Percentiles rank a stretch among this genome's conserved stretches.
phyloP scores from a whole-genome alignment of 202 grass and related monocot species.

The Saccharum hybrid region DNA sequence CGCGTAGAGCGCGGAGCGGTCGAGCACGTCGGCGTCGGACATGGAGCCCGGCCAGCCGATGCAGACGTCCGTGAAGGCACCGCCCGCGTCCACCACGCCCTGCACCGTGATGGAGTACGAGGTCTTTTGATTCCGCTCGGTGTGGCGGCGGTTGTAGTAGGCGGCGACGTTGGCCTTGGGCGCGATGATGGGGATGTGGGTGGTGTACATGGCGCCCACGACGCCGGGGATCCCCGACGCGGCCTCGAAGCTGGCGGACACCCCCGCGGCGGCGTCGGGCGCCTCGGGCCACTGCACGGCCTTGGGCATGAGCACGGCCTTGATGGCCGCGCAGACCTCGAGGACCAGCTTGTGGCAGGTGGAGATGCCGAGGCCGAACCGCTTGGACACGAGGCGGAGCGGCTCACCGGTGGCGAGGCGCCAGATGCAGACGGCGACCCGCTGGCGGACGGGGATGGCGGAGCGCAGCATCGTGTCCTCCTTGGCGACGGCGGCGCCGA shows the following conservation, averaged over 20 bases:
- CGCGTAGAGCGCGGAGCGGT: constrained; percentile 53
- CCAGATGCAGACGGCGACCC: constrained; percentile 82
- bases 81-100: constrained; percentile 65
- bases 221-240: constrained; percentile 60
- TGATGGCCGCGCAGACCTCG: constrained; percentile 74
- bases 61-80: constrained; percentile 76
- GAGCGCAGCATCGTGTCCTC: constrained; percentile 76
- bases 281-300: constrained; percentile 53
- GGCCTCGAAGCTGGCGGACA: constrained; percentile 43
- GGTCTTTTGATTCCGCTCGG: constrained; percentile 71
- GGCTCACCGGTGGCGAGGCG: constrained; percentile 77
- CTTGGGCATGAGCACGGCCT: constrained; percentile 60
- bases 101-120: constrained; percentile 76
- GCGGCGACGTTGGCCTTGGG: constrained; percentile 60
- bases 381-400: constrained; percentile 59
- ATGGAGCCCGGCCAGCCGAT: constrained; percentile 62
- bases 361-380: constrained; percentile 78
- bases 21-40: constrained; percentile 68
- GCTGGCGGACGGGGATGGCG: constrained; percentile 77
- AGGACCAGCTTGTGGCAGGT: constrained; percentile 81
- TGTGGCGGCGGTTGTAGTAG: constrained; percentile 89
- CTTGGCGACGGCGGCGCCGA: constrained; percentile 62
- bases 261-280: not conserved
- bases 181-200: constrained; percentile 78
- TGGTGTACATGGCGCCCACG: constrained; percentile 77